A percentile compares a stretch with the other conserved stretches of the same genome.
These are phyloP conservation scores for Musa troglodytarum DNA, from an alignment of 176 grass and related monocot genomes.

Conservation along the genomic window DNA sequence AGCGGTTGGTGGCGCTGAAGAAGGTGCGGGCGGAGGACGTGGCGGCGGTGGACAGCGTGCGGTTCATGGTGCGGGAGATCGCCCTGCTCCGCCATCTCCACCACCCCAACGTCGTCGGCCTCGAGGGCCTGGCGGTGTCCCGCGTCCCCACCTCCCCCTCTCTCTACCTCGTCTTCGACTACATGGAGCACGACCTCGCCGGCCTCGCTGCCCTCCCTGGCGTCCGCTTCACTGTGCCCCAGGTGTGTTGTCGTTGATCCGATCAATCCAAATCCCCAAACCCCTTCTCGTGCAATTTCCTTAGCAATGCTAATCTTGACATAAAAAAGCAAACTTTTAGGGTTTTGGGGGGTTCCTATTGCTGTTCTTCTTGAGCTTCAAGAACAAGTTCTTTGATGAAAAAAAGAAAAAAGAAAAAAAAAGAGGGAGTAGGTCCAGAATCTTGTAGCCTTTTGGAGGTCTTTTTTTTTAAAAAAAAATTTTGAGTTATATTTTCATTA, in stretches of 20 bases:
- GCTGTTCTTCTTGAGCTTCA: background rate
- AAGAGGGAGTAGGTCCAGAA: no score
- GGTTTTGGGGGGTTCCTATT: background rate
- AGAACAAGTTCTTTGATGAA: no score
- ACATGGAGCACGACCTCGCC: slow-evolving; percentile 95
- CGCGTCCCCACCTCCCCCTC: slow-evolving; percentile 65
- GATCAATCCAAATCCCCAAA: background rate
- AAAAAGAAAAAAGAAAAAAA: no score
- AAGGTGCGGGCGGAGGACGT: slow-evolving; percentile 76
- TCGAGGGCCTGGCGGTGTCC: slow-evolving; percentile 73
- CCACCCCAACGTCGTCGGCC: slow-evolving; percentile 61
- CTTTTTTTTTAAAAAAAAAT: no score
- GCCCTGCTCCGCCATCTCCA: slow-evolving; percentile 67
- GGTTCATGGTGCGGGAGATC: slow-evolving; percentile 94
- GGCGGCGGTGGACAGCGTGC: slow-evolving; percentile 33
- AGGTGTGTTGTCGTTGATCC: slow-evolving; percentile 29
- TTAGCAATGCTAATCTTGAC: background rate
- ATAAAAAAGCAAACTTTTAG: background rate
- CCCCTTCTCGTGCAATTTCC: background rate
- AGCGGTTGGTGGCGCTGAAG: slow-evolving; percentile 77
- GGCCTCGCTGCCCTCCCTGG: slow-evolving; percentile 50
- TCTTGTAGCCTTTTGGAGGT: no score
- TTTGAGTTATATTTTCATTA: no score
- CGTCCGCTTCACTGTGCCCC: slow-evolving; percentile 53
- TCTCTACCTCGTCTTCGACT: slow-evolving; percentile 89